Evolutionary conservation across 1,284 basidiomycete genomes (phyloP), one percentile per base, ranked within the genome.

Genomic region (Phaffia rhodozyma): DNA sequence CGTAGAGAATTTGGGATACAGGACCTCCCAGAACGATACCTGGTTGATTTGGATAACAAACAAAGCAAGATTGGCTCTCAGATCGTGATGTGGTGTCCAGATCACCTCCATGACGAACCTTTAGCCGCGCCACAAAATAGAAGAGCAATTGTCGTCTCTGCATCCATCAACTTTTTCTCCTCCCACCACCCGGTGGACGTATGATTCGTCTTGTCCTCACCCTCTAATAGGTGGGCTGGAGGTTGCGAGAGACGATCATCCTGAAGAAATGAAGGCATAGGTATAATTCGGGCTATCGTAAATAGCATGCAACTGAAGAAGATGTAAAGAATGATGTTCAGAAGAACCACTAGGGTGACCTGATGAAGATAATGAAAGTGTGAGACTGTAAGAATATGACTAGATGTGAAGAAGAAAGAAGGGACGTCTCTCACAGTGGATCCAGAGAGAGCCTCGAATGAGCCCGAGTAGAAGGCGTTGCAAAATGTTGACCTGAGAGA

Each of bases 401-500:
- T 9, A 53, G 51, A 25, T 47, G 27, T 25, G 34, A 47, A 48
- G 16, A 27, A 30, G 23, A 25, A 21, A n/a, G 48, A n/a, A n/a
- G 18, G 25, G 21, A 49, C 27, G 49, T 1, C 21, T 23, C 47
- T 21, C 5, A 32, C 23, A 25, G 73, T 72, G 21, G 70, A 66
- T 20, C 67, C 67, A 0, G 69, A 67, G 16, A 73, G 64, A 5
- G 66, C 66, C 32, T 71, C 51, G 57, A 75, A 73, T 0, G 72
- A 70, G 13, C 68, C 66, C 0, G 69, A 70, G 61, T 71, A 68
- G 65, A 75, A 75, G 0, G 73, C 72, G 18, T 68, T 71, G 32
- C 69, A 72, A 65, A 75, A 75, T 5, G 70, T 71, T 0, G 69
- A 68, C 69, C 66, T 67, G 27, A 13, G 13, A 32, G 62, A 60